Percentiles rank a stretch among this genome's conserved stretches.
These are phyloP conservation scores for Beta corolliflora DNA, from an alignment of 179 eudicot species.

Conservation along the genomic window DNA sequence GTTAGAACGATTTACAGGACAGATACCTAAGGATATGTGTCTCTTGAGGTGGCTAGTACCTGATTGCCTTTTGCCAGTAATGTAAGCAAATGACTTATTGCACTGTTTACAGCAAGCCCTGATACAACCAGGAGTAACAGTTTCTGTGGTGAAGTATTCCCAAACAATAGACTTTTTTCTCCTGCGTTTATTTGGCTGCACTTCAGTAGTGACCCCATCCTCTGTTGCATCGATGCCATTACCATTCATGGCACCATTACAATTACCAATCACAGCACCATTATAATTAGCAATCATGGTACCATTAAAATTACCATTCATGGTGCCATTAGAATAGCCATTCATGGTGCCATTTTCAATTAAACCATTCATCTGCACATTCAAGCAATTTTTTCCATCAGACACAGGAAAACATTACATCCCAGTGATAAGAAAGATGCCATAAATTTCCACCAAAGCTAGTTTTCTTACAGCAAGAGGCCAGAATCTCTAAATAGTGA, in stretches of 20 bases:
- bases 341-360: conserved; percentile 17
- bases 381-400: conserved; percentile 10
- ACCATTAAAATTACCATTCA: background rate
- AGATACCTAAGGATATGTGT: conserved; percentile 70
- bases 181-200: conserved; percentile 52
- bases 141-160: conserved; percentile 74
- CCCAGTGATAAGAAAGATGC: background rate
- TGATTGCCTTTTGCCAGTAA: conserved; percentile 61
- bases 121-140: conserved; percentile 46
- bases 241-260: conserved; percentile 4
- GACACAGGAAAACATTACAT: background rate
- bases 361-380: conserved; percentile 38
- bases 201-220: conserved; percentile 33
- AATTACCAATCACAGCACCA: conserved; percentile 11
- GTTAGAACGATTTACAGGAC: conserved; percentile 51
- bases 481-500: background rate
- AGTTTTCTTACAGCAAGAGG: background rate
- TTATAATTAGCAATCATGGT: conserved; percentile 16
- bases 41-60: conserved; percentile 97
- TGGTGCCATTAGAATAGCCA: conserved; percentile 21
- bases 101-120: conserved; percentile 85
- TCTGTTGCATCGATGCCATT: conserved; percentile 25
- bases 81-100: conserved; percentile 82
- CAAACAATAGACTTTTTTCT: conserved; percentile 86
- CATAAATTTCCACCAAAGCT: background rate